A percentile compares a stretch with the other conserved stretches of the same genome.
These are phyloP conservation scores for Sanguinoderma infundibulare DNA, from an alignment of 1,284 basidiomycete genomes.

Conservation along the genomic window DNA sequence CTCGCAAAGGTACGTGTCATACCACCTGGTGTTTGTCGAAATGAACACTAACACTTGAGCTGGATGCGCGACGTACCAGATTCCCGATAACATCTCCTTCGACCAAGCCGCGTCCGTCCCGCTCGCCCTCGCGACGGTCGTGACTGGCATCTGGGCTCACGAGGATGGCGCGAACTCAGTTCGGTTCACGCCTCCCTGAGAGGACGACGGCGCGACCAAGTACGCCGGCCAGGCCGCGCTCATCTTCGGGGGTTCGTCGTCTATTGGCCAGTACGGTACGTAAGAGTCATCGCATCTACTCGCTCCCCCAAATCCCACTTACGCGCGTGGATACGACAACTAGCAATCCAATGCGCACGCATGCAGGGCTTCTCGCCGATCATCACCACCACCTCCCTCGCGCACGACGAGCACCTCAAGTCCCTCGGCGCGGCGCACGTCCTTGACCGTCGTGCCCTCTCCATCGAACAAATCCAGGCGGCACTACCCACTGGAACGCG, in stretches of 20 bases:
- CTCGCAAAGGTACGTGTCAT: slow-evolving; percentile 28
- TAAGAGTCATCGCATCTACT: neutral
- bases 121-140: slow-evolving; percentile 33
- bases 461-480: neutral
- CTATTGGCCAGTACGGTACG: slow-evolving; percentile 47
- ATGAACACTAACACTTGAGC: no score
- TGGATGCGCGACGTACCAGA: slow-evolving; percentile 22
- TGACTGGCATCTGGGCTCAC: slow-evolving; percentile 31
- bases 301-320: no score
- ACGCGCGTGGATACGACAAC: neutral
- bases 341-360: slow-evolving; percentile 46
- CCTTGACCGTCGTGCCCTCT: slow-evolving; percentile 23
- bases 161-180: slow-evolving; percentile 35
- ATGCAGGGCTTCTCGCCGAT: slow-evolving; percentile 52
- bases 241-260: slow-evolving; percentile 48
- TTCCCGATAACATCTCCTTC: slow-evolving; percentile 35
- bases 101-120: slow-evolving; percentile 38
- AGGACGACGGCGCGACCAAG: slow-evolving; percentile 39
- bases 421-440: slow-evolving; percentile 28
- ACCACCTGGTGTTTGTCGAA: no score
- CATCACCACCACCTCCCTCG: slow-evolving; percentile 48
- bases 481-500: slow-evolving; percentile 1
- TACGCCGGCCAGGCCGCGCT: slow-evolving; percentile 44
- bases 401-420: slow-evolving; percentile 46
- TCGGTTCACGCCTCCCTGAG: slow-evolving; percentile 34